A percentile compares a stretch with the other conserved stretches of the same genome.
These are phyloP conservation scores for Furcasterigmium sp. DNA, from an alignment of 2,329 filamentous ascomycete genomes.

Conservation along the genomic window DNA sequence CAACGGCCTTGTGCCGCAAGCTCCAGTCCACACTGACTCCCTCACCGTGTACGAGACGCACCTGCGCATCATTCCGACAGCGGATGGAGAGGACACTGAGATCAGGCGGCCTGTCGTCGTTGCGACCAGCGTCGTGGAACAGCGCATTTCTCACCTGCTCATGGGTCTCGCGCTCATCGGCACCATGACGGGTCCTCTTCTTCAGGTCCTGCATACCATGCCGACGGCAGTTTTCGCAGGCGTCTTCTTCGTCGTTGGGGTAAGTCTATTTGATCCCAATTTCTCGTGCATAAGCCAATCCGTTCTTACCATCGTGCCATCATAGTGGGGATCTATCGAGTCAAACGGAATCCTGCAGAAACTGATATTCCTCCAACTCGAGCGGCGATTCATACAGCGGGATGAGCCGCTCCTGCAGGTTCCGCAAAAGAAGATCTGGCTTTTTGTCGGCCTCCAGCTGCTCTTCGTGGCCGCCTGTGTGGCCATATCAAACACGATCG, in stretches of 20 bases:
- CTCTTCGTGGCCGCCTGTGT: constrained; percentile 47
- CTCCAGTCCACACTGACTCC: constrained; percentile 53
- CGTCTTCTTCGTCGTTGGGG: no score
- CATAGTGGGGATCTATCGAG: no score
- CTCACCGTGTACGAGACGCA: constrained; percentile 35
- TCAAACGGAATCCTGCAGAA: no score
- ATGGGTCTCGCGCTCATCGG: constrained; percentile 49
- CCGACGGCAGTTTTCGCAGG: no score
- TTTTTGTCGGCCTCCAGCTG: constrained; percentile 46
- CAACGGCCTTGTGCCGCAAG: constrained; percentile 53
- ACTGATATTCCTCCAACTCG: no score
- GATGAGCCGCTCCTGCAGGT: constrained; percentile 40
- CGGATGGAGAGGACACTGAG: constrained; percentile 30
- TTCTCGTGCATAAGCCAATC: no score
- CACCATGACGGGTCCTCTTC: no score
- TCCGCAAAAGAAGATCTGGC: constrained; percentile 35
- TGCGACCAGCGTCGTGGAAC: constrained; percentile 46
- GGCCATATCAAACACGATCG: constrained; percentile 54
- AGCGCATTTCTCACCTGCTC: constrained; percentile 49
- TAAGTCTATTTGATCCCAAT: no score
- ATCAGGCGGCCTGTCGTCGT: constrained; percentile 36
- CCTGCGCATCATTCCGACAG: constrained; percentile 32
- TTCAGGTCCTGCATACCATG: no score
- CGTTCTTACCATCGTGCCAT: no score
- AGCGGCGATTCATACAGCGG: constrained; percentile 39